Evolutionary conservation across 2,329 filamentous ascomycete species (phyloP).

Genomic region (Aspergillus oerlinghausenensis): DNA sequence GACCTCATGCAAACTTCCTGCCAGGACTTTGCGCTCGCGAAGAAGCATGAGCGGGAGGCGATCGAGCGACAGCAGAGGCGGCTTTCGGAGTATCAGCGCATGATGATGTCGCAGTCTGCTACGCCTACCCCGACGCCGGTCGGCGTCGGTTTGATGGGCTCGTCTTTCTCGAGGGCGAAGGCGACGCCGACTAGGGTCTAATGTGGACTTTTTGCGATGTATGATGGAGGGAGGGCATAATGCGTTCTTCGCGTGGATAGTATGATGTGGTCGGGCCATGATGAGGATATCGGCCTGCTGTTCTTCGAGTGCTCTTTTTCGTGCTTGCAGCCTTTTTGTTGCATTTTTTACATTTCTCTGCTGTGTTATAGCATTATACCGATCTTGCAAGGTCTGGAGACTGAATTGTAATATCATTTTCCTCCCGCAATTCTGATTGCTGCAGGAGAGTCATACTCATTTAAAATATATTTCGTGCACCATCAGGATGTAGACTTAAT

Average conservation of each 20-base stretch:
- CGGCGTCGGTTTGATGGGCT: no score
- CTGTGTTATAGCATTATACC: background rate
- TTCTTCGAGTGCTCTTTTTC: background rate
- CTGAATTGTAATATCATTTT: background rate
- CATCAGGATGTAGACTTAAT: background rate
- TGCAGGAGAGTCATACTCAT: background rate
- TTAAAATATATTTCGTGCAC: background rate
- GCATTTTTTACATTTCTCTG: background rate
- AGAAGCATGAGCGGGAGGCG: background rate
- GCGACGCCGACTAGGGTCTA: background rate
- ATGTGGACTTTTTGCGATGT: background rate
- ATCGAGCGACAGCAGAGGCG: background rate
- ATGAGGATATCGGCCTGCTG: background rate
- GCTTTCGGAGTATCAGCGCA: background rate
- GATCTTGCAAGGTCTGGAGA: background rate
- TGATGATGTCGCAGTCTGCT: background rate
- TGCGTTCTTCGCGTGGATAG: background rate
- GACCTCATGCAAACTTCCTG: background rate
- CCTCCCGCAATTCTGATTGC: background rate
- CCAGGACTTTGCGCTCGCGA: background rate
- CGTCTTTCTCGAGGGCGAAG: background rate
- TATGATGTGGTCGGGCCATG: background rate
- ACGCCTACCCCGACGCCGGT: no score
- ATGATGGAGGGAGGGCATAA: background rate
- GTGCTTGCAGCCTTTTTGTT: background rate